Conservation (phyloP, 2,329 filamentous ascomycete species). For the Xylariaceae sp. region DNA sequence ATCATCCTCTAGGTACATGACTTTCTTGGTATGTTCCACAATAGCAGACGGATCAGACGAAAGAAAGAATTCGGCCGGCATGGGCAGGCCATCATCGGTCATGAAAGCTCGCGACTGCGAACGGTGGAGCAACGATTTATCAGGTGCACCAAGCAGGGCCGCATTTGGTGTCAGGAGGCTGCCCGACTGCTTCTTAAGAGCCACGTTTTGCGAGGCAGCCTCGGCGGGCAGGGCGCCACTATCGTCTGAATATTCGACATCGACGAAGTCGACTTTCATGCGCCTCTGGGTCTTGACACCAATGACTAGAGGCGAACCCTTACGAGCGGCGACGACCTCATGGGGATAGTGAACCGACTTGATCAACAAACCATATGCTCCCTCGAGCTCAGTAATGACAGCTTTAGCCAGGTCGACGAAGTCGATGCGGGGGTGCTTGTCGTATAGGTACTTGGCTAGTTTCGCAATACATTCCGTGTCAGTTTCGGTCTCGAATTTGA, state of each 20-base stretch:
- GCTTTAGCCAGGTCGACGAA: constrained; percentile 97
- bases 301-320: constrained; percentile 96
- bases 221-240: constrained; percentile 85
- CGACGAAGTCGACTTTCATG: constrained; percentile 99
- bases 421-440: constrained; percentile 90
- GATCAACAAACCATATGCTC: constrained; percentile 94
- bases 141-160: constrained; percentile 81
- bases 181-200: constrained; percentile 84
- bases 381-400: constrained; percentile 97
- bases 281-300: constrained; percentile 96
- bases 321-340: constrained; percentile 96
- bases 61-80: constrained; percentile 99
- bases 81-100: constrained; percentile 96
- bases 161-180: constrained; percentile 66
- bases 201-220: constrained; percentile 93
- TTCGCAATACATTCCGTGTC: constrained; percentile 99
- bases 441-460: constrained; percentile 97
- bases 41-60: constrained; percentile 98
- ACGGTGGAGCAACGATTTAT: constrained; percentile 97
- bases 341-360: constrained; percentile 99
- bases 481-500: constrained; percentile 98
- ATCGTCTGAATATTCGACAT: constrained; percentile 95
- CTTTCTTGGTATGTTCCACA: constrained; percentile 99
- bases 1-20: constrained; percentile 98
- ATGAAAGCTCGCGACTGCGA: constrained; percentile 99